Base-by-base conservation (phyloP, 1,284 basidiomycete genomes). In the Sporisorium iseilematis-ciliati region DNA sequence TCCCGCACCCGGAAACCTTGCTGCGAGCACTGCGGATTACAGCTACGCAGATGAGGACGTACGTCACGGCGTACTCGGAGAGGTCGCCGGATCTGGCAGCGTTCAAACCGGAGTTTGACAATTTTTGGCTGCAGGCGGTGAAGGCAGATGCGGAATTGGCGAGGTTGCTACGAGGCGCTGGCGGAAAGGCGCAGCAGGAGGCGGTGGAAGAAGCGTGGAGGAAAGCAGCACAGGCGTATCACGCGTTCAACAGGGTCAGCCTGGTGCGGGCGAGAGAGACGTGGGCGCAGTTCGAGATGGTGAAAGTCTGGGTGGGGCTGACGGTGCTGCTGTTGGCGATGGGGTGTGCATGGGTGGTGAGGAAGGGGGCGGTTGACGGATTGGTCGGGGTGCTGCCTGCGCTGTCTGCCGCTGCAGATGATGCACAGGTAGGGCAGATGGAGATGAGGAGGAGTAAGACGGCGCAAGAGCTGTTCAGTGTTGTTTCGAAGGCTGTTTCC, bases 261-360 rank as follows among this genome's bases (percentile, higher is more conserved):
- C 88, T 97, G 38, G 87, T 87, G 0, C 88, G 89, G 3, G 95
- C 95, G 77, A 91, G 94, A 7, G 87, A 89, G 23, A 90, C 97
- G 56, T 99, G 97, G 97, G 96, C 97, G 0, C 93, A 93, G 81
- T 99, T 99, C 87, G 93, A 95, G 72, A 87, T 92, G 4, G 81
- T 89, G 0, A 87, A 93, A 12, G 98, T 99, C 88, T 85, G 86
- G 3, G 86, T 91, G 21, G 96, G 89, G 7, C 61, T 89, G 4
- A 52, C 76, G 16, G 81, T 89, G 33, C 85, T 89, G 23, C 79
- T 75, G n/a, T 18, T 68, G 43, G 61, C 51, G 35, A 23, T 76
- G 50, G 62, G 16, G 18, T 42, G 31, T 11, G 58, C 40, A 8
- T 68, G 57, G 65, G 51, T 69, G 42, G 31, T 72, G 23, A 57